Conservation (phyloP, 2,329 filamentous ascomycete genomes). For the Stemphylium lycopersici region DNA sequence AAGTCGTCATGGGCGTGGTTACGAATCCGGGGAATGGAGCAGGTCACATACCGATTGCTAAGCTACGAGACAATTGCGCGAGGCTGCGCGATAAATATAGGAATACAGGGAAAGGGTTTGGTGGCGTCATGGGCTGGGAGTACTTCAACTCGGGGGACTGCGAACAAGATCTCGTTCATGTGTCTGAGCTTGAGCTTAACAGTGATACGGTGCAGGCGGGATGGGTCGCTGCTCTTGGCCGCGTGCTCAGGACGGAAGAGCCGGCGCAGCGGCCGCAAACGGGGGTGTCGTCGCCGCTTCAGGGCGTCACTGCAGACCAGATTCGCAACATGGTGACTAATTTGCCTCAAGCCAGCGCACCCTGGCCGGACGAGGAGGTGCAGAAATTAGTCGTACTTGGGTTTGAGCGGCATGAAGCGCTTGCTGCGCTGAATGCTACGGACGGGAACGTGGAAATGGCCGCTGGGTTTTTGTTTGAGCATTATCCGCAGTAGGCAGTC, state of each 20-base stretch:
- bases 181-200: constrained; percentile 25
- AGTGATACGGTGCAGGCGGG: constrained; percentile 39
- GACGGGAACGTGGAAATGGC: constrained; percentile 58
- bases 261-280: constrained; percentile 22
- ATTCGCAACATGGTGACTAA: constrained; percentile 40
- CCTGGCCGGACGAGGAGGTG: constrained; percentile 52
- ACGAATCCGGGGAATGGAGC: constrained; percentile 77
- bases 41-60: constrained; percentile 64
- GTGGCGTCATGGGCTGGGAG: constrained; percentile 94
- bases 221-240: constrained; percentile 75
- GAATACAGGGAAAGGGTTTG: constrained; percentile 61
- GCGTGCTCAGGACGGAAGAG: constrained; percentile 43
- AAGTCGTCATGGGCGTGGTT: constrained; percentile 80
- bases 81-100: constrained; percentile 64
- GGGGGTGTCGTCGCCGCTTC: constrained; percentile 18
- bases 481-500: constrained; percentile 30
- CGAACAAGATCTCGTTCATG: constrained; percentile 37
- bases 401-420: constrained; percentile 54
- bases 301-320: constrained; percentile 39
- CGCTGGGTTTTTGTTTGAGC: constrained; percentile 55
- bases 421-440: constrained; percentile 56
- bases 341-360: constrained; percentile 38
- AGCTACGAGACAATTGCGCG: constrained; percentile 63
- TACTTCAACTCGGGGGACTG: constrained; percentile 75
- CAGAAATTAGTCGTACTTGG: constrained; percentile 54